Conservation (phyloP, 2,329 filamentous ascomycete species). For the Dothideomycetes sp. region DNA sequence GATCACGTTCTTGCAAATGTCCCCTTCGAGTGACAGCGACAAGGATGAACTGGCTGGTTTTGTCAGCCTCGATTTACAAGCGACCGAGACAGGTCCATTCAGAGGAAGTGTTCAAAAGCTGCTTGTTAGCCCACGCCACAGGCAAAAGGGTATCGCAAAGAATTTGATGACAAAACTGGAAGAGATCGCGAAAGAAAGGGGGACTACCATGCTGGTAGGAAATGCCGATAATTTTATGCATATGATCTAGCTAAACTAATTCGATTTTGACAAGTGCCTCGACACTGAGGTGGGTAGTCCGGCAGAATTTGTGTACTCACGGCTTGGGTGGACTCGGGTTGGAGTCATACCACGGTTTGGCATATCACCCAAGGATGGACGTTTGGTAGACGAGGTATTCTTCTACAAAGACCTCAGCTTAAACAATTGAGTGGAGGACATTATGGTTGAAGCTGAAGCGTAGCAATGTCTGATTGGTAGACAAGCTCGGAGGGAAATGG, state of each 20-base stretch:
- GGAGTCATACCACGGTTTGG: conserved; percentile 49
- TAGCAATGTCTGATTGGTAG: too few species aligned
- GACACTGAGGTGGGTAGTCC: conserved; percentile 45
- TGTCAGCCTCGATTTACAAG: conserved; percentile 46
- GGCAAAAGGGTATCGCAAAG: conserved; percentile 44
- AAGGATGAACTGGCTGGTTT: conserved; percentile 44
- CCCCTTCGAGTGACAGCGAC: conserved; percentile 2
- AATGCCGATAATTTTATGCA: conserved; percentile 1
- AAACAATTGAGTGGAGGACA: too few species aligned
- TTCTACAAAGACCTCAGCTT: conserved; percentile 49
- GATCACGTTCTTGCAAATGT: conserved; percentile 37
- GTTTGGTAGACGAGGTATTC: conserved; percentile 44
- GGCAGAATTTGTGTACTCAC: conserved; percentile 46
- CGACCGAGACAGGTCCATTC: conserved; percentile 48
- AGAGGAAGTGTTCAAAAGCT: conserved; percentile 50
- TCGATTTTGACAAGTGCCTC: conserved; percentile 35
- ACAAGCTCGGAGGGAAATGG: too few species aligned
- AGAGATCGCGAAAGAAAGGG: conserved; percentile 40
- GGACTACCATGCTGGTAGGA: conserved; percentile 47
- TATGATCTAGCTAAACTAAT: conserved; percentile 11
- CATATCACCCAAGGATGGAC: conserved; percentile 38
- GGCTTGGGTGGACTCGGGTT: conserved; percentile 47
- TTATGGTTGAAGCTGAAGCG: too few species aligned
- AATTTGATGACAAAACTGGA: conserved; percentile 48
- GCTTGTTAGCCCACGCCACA: conserved; percentile 44